A percentile compares a stretch with the other conserved stretches of the same genome.
Evolutionary conservation across 2,329 filamentous ascomycete species (phyloP).

Genomic region (Colletotrichum paranaense): DNA sequence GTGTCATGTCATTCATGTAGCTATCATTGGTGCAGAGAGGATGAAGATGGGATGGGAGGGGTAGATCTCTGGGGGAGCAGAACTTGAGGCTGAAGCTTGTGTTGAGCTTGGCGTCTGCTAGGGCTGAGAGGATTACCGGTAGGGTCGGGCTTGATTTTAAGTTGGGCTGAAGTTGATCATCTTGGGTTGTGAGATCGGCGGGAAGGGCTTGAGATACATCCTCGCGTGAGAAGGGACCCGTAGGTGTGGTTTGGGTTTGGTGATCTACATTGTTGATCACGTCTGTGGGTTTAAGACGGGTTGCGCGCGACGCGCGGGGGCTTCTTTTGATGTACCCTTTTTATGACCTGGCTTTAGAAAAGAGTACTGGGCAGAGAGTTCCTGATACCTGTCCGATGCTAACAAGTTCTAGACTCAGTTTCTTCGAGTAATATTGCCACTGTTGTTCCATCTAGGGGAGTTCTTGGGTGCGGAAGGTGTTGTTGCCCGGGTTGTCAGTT

Average conservation of each 20-base stretch:
- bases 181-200: not conserved
- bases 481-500: too few species aligned
- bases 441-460: too few species aligned
- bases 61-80: too few species aligned
- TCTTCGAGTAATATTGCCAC: too few species aligned
- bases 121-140: not conserved
- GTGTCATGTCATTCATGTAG: too few species aligned
- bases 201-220: not conserved
- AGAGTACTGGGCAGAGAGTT: too few species aligned
- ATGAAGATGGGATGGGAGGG: too few species aligned
- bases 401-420: too few species aligned
- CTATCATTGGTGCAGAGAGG: not conserved
- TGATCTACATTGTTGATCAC: not conserved
- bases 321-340: fast-evolving
- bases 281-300: not conserved
- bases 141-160: not conserved
- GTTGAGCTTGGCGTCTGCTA: not conserved
- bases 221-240: not conserved
- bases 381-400: too few species aligned
- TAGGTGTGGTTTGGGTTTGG: not conserved
- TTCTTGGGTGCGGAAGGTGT: too few species aligned
- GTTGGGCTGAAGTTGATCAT: not conserved
- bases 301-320: not conserved
- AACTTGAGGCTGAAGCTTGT: not conserved
- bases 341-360: too few species aligned